Evolutionary conservation across 139 green algal species (phyloP).

Genomic region (Astrephomene gubernaculifera): DNA sequence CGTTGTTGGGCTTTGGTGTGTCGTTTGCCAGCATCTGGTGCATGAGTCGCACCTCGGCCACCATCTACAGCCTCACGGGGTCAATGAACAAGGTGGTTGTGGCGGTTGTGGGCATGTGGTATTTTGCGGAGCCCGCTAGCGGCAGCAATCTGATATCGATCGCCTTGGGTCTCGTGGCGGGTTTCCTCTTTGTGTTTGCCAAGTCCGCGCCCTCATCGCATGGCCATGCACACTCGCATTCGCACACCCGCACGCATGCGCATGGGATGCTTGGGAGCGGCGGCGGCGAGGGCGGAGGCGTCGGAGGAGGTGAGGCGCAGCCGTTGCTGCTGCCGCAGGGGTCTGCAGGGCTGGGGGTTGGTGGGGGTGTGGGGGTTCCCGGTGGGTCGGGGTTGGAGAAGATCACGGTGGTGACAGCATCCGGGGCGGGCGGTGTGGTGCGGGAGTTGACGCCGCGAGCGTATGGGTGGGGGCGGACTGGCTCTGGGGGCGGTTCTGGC

Average conservation of each 20-base stretch:
- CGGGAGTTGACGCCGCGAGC: slow-evolving; percentile 2
- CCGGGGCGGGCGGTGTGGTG: not conserved
- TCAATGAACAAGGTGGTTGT: slow-evolving; percentile 61
- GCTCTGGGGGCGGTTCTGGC: not conserved
- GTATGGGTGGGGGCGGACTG: no score
- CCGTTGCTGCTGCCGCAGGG: no score
- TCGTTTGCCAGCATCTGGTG: slow-evolving; percentile 65
- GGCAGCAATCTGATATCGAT: slow-evolving; percentile 51
- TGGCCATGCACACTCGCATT: no score
- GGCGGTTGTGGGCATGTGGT: slow-evolving; percentile 52
- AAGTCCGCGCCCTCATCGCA: slow-evolving; percentile 20
- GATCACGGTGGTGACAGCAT: not conserved
- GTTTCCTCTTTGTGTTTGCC: slow-evolving; percentile 62
- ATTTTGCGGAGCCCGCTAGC: slow-evolving; percentile 44
- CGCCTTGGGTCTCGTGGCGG: slow-evolving; percentile 44
- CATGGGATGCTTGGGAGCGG: not conserved
- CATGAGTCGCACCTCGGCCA: slow-evolving; percentile 58
- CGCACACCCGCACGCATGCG: not conserved
- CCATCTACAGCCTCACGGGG: slow-evolving; percentile 60
- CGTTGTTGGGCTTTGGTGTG: slow-evolving; percentile 56
- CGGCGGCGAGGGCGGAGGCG: no score
- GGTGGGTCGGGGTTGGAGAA: no score
- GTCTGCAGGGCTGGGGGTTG: no score
- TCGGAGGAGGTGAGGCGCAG: no score
- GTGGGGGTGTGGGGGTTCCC: no score